Evolutionary conservation across 768 basidiomycete genomes (phyloP).

Genomic region (Ephemerocybe angulata): DNA sequence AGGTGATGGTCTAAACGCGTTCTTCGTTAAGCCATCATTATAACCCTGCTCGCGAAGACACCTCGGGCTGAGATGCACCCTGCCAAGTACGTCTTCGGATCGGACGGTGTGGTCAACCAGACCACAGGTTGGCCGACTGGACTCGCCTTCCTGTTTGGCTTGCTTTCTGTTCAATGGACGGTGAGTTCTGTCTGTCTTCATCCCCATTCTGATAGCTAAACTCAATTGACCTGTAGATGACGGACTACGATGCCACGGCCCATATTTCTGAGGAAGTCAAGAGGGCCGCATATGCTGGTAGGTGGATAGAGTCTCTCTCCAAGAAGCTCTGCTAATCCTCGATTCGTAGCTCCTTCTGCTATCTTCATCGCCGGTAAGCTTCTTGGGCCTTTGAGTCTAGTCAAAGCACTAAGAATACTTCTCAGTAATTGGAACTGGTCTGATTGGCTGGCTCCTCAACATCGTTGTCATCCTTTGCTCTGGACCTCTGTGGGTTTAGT

Average conservation of each 20-base stretch:
- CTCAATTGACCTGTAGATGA: conserved; percentile 13
- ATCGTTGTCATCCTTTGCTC: conserved; percentile 84
- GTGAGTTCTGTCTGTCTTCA: conserved; percentile 35
- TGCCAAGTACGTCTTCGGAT: conserved; percentile 76
- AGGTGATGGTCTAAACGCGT: background rate
- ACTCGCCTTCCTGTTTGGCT: conserved; percentile 78
- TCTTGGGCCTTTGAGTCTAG: background rate
- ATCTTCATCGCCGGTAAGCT: conserved; percentile 55
- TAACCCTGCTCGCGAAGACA: conserved; percentile 75
- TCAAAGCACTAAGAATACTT: conserved; percentile 1
- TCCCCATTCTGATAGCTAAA: background rate
- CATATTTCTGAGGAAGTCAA: conserved; percentile 83
- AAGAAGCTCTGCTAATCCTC: conserved; percentile 9
- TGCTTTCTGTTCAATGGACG: conserved; percentile 87
- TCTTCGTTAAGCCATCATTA: conserved; percentile 63
- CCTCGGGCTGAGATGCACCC: conserved; percentile 75
- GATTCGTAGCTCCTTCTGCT: conserved; percentile 44
- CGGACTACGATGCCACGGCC: conserved; percentile 75
- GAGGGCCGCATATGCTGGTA: conserved; percentile 74
- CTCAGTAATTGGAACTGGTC: conserved; percentile 67
- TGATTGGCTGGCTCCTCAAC: conserved; percentile 84
- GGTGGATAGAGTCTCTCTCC: conserved; percentile 5
- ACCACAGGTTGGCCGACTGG: conserved; percentile 79
- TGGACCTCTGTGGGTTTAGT: conserved; percentile 56
- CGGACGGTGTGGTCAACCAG: conserved; percentile 68